A percentile compares a stretch with the other conserved stretches of the same genome.
Conservation (phyloP, 768 basidiomycete genomes). For the Trametes maxima region DNA sequence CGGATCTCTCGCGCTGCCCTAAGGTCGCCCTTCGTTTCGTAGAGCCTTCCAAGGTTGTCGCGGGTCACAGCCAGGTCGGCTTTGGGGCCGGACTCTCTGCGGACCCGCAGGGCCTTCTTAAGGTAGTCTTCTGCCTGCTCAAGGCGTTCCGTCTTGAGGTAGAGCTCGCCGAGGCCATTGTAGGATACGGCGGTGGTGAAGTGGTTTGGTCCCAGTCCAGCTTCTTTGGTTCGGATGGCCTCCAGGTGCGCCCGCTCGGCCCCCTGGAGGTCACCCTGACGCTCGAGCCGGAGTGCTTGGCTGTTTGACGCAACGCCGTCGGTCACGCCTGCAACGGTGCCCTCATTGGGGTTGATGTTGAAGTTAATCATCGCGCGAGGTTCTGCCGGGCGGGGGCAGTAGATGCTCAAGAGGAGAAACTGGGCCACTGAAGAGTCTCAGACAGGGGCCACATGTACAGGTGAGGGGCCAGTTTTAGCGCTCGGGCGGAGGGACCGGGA, state of each 20-base stretch:
- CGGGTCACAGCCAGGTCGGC: conserved; percentile 41
- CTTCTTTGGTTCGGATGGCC: conserved; percentile 36
- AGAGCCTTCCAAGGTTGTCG: conserved; percentile 41
- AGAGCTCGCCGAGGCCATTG: conserved; percentile 41
- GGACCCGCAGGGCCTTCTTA: conserved; percentile 34
- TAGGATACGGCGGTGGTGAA: conserved; percentile 31
- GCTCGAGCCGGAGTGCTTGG: conserved; percentile 24
- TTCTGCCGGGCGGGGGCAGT: neutral
- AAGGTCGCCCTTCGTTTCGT: conserved; percentile 39
- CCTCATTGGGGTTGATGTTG: conserved; percentile 12
- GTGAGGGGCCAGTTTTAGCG: neutral
- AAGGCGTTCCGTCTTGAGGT: conserved; percentile 37
- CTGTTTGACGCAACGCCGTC: conserved; percentile 30
- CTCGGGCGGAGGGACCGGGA: no score
- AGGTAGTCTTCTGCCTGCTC: conserved; percentile 43
- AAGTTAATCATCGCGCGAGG: neutral
- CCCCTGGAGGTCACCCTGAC: conserved; percentile 28
- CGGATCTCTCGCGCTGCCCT: conserved; percentile 35
- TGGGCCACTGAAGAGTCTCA: no score
- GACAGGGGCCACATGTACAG: neutral
- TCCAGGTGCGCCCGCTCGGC: conserved; percentile 37
- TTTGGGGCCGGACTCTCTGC: conserved; percentile 27
- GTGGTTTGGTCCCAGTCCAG: conserved; percentile 27
- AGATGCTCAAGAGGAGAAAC: neutral
- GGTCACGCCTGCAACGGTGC: neutral